Evolutionary conservation across 2,329 filamentous ascomycete species (phyloP).

Genomic region (Ceratocystis colombiana): DNA sequence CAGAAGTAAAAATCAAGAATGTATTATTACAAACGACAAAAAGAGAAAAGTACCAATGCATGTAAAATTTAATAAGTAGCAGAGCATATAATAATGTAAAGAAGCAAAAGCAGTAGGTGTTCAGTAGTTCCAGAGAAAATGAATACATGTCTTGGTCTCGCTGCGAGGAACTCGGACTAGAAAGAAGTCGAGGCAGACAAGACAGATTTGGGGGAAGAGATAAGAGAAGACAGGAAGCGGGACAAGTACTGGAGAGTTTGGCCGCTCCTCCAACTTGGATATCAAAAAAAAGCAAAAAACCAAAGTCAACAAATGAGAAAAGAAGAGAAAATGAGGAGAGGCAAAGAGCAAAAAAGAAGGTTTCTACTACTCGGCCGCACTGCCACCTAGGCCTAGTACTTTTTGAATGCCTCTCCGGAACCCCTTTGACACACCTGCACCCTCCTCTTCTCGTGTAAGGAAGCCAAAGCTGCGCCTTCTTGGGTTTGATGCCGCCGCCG

Average conservation of each 20-base stretch:
- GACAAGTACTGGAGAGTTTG: background rate
- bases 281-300: constrained; percentile 13
- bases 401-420: constrained; percentile 40
- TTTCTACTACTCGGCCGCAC: constrained; percentile 9
- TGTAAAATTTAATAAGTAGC: background rate
- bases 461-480: constrained; percentile 42
- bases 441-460: constrained; percentile 36
- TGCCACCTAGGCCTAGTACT: constrained; percentile 28
- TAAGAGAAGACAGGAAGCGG: background rate
- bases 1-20: background rate
- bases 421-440: constrained; percentile 24
- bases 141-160: background rate
- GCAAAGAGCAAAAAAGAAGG: background rate
- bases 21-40: background rate
- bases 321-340: background rate
- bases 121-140: background rate
- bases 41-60: background rate
- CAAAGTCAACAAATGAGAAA: constrained; percentile 8
- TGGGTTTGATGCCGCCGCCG: constrained; percentile 28
- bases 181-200: background rate
- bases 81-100: background rate
- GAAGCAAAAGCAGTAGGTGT: background rate
- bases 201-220: background rate
- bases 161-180: background rate
- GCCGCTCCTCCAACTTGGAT: constrained; percentile 6